phyloP scores from a whole-genome alignment of 257 asterid genomes.

The Solanum pennellii region DNA sequence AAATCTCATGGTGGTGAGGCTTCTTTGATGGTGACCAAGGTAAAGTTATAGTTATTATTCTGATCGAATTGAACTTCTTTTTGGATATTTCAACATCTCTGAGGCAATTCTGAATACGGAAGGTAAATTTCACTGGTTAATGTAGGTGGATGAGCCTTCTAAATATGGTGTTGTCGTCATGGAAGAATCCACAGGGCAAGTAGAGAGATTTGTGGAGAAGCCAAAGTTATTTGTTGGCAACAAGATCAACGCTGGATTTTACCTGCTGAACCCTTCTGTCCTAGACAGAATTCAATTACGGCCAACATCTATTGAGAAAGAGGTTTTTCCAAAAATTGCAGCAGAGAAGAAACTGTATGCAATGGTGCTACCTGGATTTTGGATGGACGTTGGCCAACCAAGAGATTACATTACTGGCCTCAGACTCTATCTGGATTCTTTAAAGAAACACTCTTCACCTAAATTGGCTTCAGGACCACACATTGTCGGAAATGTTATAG shows the following conservation, averaged over 20 bases:
- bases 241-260: constrained; percentile 78
- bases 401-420: constrained; percentile 64
- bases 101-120: not conserved
- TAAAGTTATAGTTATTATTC: not conserved
- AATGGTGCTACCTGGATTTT: constrained; percentile 69
- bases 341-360: constrained; percentile 45
- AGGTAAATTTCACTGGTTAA: not conserved
- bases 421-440: constrained; percentile 54
- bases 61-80: not conserved
- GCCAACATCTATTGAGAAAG: constrained; percentile 79
- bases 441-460: constrained; percentile 35
- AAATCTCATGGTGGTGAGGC: constrained; percentile 97
- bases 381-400: constrained; percentile 92
- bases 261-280: constrained; percentile 54
- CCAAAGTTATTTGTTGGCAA: constrained; percentile 66
- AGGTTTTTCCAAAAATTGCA: constrained; percentile 60
- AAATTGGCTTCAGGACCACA: constrained; percentile 42
- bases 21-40: constrained; percentile 89
- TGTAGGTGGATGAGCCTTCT: constrained; percentile 73
- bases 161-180: constrained; percentile 65
- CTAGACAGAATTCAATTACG: constrained; percentile 53
- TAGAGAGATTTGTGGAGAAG: constrained; percentile 72
- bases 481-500: constrained; percentile 52
- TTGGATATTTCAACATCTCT: not conserved
- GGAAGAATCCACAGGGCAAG: constrained; percentile 60